A percentile compares a stretch with the other conserved stretches of the same genome.
These are phyloP conservation scores for Conringia planisiliqua DNA, from an alignment of 345 rosid genomes.

Conservation along the genomic window DNA sequence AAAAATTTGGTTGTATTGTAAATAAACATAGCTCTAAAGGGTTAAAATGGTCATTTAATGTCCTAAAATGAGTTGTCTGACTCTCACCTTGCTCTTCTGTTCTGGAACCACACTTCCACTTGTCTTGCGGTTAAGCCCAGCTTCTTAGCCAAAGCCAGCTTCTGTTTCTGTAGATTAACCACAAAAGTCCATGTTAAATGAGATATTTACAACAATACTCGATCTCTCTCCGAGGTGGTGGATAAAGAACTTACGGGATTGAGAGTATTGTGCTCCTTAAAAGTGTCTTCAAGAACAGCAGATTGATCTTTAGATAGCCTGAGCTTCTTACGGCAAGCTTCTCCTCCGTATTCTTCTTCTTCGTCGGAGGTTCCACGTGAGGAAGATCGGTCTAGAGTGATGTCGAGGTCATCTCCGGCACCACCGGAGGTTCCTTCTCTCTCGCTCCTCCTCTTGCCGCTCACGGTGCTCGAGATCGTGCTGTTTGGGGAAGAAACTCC, in stretches of 20 bases:
- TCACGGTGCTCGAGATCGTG: slow-evolving; percentile 74
- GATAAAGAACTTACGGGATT: slow-evolving; percentile 68
- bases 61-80: background rate
- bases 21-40: background rate
- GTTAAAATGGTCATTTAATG: background rate
- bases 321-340: slow-evolving; percentile 90
- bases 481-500: slow-evolving; percentile 95
- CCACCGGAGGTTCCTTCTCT: slow-evolving; percentile 48
- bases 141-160: slow-evolving; percentile 79
- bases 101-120: slow-evolving; percentile 99
- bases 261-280: slow-evolving; percentile 92
- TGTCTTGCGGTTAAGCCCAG: slow-evolving; percentile 85
- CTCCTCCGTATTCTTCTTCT: slow-evolving; percentile 87
- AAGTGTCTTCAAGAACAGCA: slow-evolving; percentile 86
- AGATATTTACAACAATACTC: background rate
- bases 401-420: slow-evolving; percentile 50
- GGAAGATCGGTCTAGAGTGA: slow-evolving; percentile 53
- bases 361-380: slow-evolving; percentile 63
- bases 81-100: slow-evolving; percentile 90
- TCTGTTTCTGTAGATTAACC: slow-evolving; percentile 67
- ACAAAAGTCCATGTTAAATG: slow-evolving; percentile 4
- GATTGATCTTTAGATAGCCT: slow-evolving; percentile 94
- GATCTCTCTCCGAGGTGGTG: background rate
- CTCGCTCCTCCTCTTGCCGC: slow-evolving; percentile 74
- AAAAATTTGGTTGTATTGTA: background rate